A percentile compares a stretch with the other conserved stretches of the same genome.
These are phyloP conservation scores for Hirsutella thompsonii DNA, from an alignment of 2,329 filamentous ascomycete genomes.

Conservation along the genomic window DNA sequence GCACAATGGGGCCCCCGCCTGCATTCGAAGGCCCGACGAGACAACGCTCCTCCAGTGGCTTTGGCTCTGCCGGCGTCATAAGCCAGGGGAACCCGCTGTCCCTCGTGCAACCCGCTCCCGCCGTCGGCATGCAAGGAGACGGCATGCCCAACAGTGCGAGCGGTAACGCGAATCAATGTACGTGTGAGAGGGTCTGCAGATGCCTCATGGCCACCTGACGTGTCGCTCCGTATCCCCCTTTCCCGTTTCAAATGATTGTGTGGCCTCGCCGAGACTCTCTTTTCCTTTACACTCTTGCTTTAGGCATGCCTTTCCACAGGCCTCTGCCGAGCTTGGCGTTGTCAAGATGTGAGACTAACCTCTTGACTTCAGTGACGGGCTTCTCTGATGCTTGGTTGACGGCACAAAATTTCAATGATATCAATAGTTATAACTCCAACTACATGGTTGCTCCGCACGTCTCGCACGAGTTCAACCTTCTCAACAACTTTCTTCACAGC, in stretches of 20 bases:
- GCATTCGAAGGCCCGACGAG: slow-evolving; percentile 18
- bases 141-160: slow-evolving; percentile 33
- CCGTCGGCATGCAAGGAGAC: slow-evolving; percentile 53
- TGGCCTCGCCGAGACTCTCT: neutral
- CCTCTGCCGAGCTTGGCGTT: neutral
- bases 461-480: slow-evolving; percentile 88
- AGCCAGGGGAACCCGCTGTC: slow-evolving; percentile 44
- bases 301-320: neutral
- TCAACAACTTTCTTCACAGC: slow-evolving; percentile 92
- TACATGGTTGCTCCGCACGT: slow-evolving; percentile 92
- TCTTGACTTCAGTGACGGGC: slow-evolving; percentile 45
- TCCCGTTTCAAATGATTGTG: neutral
- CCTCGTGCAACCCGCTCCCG: slow-evolving; percentile 58
- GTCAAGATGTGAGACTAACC: slow-evolving; percentile 6
- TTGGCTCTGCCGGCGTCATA: slow-evolving; percentile 28
- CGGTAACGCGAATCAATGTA: slow-evolving; percentile 62
- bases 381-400: slow-evolving; percentile 74
- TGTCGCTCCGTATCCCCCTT: neutral
- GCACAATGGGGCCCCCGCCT: slow-evolving; percentile 41
- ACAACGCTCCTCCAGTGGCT: slow-evolving; percentile 25
- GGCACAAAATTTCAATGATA: slow-evolving; percentile 78
- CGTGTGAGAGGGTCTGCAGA: slow-evolving; percentile 18
- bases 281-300: neutral
- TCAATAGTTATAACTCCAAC: slow-evolving; percentile 85
- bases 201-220: neutral